A percentile compares a stretch with the other conserved stretches of the same genome.
These are phyloP conservation scores for Ceriops tagal DNA, from an alignment of 345 rosid species.

Conservation along the genomic window DNA sequence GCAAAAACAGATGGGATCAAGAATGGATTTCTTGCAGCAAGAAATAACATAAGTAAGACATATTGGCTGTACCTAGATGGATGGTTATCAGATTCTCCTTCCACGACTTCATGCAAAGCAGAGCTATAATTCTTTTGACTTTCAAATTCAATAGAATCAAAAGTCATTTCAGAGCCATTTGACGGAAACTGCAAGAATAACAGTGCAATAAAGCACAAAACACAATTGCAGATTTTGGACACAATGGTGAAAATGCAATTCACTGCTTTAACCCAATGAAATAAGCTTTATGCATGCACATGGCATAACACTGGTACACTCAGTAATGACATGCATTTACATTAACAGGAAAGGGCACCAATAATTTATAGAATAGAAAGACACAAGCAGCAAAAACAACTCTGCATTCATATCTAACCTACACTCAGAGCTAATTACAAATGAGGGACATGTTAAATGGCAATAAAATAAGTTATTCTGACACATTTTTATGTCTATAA, in stretches of 20 bases:
- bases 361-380: too few species aligned
- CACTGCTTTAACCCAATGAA: neutral
- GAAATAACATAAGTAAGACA: slow-evolving; percentile 4
- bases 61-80: slow-evolving; percentile 49
- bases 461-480: too few species aligned
- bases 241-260: neutral
- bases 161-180: slow-evolving; percentile 44
- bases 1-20: neutral
- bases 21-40: neutral
- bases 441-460: too few species aligned
- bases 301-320: neutral
- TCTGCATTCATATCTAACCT: too few species aligned
- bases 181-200: slow-evolving; percentile 78
- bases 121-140: slow-evolving; percentile 52
- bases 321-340: neutral
- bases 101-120: slow-evolving; percentile 53
- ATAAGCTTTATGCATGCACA: neutral
- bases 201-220: neutral
- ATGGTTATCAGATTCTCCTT: slow-evolving; percentile 52
- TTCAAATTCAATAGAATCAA: slow-evolving; percentile 55
- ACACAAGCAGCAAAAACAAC: too few species aligned
- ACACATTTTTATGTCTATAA: too few species aligned
- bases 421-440: too few species aligned
- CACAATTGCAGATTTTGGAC: neutral
- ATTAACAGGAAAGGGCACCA: neutral